Evolutionary conservation across 345 rosid genomes (phyloP), one percentile per base, ranked within the genome.

Genomic region (Gossypium raimondii): DNA sequence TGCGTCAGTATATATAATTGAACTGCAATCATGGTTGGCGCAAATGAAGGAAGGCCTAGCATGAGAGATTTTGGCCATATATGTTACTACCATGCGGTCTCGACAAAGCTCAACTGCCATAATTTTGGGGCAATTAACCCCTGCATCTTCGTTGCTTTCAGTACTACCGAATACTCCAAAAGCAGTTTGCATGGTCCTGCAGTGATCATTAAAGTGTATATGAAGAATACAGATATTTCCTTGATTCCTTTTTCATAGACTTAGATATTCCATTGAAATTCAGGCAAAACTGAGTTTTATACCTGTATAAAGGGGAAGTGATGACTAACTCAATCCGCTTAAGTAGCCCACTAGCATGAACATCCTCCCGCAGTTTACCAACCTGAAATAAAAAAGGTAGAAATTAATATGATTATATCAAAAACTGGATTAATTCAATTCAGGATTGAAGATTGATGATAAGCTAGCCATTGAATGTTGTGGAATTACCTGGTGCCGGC

Each of bases 131-230:
- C 82, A 78, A 73, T 81, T 75, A 51, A 73, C 48, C 47, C 13
- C 77, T 22, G 7, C 62, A 14, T 78, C 78, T 65, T 44, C 86
- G 4, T 8, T 13, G 44, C 59, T 69, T 69, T 69, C 62, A 58
- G 60, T 10, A 7, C 83, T 84, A 0, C 92, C 93, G 74, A 90
- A 90, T 29, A 82, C 86, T 68, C 91, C 90, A 45, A 85, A 84
- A 3, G 95, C 95, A 11, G 95, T 90, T 82, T 90, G 95, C 82
- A 90, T 85, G 70, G 91, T 84, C 88, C 95, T 75, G 63, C 43
- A 66, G 38, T 22, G 41, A 34, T 34, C n/a, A 51, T 51, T 1
- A 51, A 20, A 34, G 6, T 5, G 7, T 34, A 1, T 5, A 34
- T 34, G 41, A 34, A 34, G 41, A 34, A 34, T 34, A 34, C 41